Evolutionary conservation across 345 rosid species (phyloP).

Genomic region (Raphanus sativus): DNA sequence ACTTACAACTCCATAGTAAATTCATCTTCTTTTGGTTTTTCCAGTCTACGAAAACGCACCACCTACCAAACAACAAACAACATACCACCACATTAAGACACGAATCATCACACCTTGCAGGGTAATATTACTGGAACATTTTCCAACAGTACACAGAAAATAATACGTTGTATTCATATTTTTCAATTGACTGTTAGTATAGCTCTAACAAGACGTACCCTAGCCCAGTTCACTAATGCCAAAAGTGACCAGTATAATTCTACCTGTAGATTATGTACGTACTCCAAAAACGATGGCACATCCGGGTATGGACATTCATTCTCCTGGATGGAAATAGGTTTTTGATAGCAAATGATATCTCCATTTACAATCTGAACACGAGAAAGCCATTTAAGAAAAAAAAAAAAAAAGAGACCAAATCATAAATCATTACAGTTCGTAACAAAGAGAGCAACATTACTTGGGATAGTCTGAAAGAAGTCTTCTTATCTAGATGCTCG

Average conservation of each 20-base stretch:
- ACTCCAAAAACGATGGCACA: conserved; percentile 86
- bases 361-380: conserved; percentile 83
- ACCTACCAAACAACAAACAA: conserved; percentile 44
- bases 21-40: conserved; percentile 89
- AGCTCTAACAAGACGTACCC: conserved; percentile 3
- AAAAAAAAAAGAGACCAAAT: neutral
- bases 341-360: conserved; percentile 95
- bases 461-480: conserved; percentile 71
- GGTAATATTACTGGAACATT: neutral
- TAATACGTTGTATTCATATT: too few relatives aligned
- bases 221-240: conserved; percentile 6
- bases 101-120: conserved; percentile 3
- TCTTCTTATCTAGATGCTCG: conserved; percentile 75
- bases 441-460: conserved; percentile 41
- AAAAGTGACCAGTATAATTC: conserved; percentile 12
- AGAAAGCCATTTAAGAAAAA: conserved; percentile 2
- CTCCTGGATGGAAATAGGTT: conserved; percentile 54
- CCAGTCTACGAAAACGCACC: conserved; percentile 86
- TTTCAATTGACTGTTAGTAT: neutral
- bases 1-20: conserved; percentile 88
- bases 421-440: neutral
- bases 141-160: neutral
- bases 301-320: conserved; percentile 64
- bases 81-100: conserved; percentile 5
- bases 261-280: conserved; percentile 96